Percentiles rank a stretch among this genome's conserved stretches.
These are phyloP conservation scores for Eremothecium gossypii DNA, from an alignment of 1,139 yeast species.

Conservation along the genomic window DNA sequence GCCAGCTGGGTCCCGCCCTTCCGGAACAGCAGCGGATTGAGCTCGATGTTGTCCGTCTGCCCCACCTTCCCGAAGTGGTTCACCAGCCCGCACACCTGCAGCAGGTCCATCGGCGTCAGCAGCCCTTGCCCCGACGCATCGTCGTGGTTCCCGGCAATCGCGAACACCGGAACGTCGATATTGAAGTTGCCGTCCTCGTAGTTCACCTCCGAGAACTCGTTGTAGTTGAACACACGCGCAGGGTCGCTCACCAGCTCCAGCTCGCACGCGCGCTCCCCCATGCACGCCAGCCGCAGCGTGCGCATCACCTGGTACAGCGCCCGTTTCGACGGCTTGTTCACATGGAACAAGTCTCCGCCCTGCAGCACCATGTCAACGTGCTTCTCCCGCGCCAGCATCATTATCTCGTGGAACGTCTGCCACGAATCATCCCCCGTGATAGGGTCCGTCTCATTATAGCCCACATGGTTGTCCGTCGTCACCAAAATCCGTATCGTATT, in stretches of 20 bases:
- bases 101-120: constrained; percentile 79
- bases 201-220: constrained; percentile 60
- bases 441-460: constrained; percentile 83
- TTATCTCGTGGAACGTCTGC: constrained; percentile 76
- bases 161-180: constrained; percentile 86
- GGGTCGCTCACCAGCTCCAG: constrained; percentile 80
- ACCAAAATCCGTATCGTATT: constrained; percentile 68
- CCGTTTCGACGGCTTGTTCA: constrained; percentile 81
- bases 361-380: constrained; percentile 88
- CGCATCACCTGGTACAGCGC: constrained; percentile 78
- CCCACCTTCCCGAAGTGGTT: constrained; percentile 84
- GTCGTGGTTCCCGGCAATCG: constrained; percentile 94
- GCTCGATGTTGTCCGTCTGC: constrained; percentile 63
- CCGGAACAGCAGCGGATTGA: constrained; percentile 71
- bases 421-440: constrained; percentile 87
- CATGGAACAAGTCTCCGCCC: constrained; percentile 88
- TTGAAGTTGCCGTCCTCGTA: constrained; percentile 87
- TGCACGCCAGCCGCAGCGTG: constrained; percentile 59
- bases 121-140: constrained; percentile 88
- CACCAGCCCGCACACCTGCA: constrained; percentile 72
- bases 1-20: constrained; percentile 81
- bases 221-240: constrained; percentile 38
- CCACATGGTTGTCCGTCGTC: constrained; percentile 96
- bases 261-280: constrained; percentile 85
- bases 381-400: constrained; percentile 56